phyloP scores from a whole-genome alignment of 768 basidiomycete species.

The Mycena kentingensis region DNA sequence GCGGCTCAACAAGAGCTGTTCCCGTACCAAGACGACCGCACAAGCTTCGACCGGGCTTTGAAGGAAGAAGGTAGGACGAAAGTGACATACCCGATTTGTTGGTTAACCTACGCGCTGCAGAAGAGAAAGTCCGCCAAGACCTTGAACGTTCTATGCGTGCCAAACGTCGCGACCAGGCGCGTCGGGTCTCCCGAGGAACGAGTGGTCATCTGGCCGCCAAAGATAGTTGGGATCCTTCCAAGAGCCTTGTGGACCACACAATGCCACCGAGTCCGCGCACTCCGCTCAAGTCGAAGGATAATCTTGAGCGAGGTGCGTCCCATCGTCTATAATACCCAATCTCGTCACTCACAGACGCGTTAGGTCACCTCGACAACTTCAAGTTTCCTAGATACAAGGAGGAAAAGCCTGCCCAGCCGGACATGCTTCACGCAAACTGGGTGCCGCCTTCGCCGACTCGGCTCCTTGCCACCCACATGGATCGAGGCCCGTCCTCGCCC shows the following conservation, averaged over 20 bases:
- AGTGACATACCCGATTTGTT: not conserved
- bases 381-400: not conserved
- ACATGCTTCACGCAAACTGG: not conserved
- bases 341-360: too few relatives aligned
- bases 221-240: not conserved
- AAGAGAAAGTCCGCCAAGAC: conserved; percentile 21
- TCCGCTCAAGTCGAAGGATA: not conserved
- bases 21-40: conserved; percentile 17
- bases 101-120: conserved; percentile 2
- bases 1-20: conserved; percentile 16
- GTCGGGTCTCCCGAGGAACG: conserved; percentile 2
- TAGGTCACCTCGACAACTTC: not conserved
- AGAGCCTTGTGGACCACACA: not conserved
- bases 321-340: not conserved
- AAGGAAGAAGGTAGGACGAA: conserved; percentile 13
- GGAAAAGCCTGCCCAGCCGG: not conserved
- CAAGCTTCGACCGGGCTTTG: conserved; percentile 16
- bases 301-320: not conserved
- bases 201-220: not conserved
- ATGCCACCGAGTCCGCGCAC: not conserved
- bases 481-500: not conserved
- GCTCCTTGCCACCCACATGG: not conserved
- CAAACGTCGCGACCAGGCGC: conserved; percentile 17
- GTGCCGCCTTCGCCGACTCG: not conserved
- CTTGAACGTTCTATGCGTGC: conserved; percentile 16